These are phyloP conservation scores for Mrakia frigida DNA, from an alignment of 768 basidiomycete genomes.

Conservation along the genomic window DNA sequence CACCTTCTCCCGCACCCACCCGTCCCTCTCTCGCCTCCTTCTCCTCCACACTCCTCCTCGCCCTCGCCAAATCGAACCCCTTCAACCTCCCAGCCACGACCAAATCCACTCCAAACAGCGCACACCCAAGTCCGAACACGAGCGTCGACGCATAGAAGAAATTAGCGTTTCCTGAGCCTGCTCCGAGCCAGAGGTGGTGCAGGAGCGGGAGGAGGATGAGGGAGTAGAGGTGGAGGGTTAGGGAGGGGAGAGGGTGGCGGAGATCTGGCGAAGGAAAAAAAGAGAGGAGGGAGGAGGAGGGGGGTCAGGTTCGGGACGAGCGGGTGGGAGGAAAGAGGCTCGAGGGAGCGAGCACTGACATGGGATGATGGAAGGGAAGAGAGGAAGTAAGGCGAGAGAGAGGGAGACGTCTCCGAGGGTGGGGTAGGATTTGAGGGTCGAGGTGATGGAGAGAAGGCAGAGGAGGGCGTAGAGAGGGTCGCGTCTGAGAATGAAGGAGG, in stretches of 20 bases:
- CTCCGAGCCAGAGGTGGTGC: conserved; percentile 81
- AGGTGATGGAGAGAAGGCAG: conserved; percentile 67
- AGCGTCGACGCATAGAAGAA: conserved; percentile 96
- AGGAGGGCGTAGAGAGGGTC: conserved; percentile 77
- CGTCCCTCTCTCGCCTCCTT: conserved; percentile 28
- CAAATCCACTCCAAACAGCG: conserved; percentile 73
- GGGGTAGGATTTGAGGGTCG: conserved; percentile 86
- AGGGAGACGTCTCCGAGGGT: conserved; percentile 82
- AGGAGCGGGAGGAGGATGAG: conserved; percentile 82
- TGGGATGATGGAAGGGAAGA: conserved; percentile 78
- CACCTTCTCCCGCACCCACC: not conserved
- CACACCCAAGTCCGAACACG: conserved; percentile 84
- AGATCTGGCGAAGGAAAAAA: conserved; percentile 54
- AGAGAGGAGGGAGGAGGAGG: conserved; percentile 21
- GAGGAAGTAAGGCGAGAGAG: conserved; percentile 68
- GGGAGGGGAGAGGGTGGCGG: conserved; percentile 75
- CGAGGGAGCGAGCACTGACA: conserved; percentile 53
- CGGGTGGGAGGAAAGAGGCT: not conserved
- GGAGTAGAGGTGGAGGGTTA: conserved; percentile 75
- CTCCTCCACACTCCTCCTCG: conserved; percentile 49
- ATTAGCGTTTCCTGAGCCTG: conserved; percentile 93
- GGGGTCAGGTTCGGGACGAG: not conserved
- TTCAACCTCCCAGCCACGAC: conserved; percentile 76
- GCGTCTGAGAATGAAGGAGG: conserved; percentile 54
- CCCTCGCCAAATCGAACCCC: conserved; percentile 57